Evolutionary conservation across 2,329 filamentous ascomycete genomes (phyloP).

Genomic region (Passalora sequoiae): DNA sequence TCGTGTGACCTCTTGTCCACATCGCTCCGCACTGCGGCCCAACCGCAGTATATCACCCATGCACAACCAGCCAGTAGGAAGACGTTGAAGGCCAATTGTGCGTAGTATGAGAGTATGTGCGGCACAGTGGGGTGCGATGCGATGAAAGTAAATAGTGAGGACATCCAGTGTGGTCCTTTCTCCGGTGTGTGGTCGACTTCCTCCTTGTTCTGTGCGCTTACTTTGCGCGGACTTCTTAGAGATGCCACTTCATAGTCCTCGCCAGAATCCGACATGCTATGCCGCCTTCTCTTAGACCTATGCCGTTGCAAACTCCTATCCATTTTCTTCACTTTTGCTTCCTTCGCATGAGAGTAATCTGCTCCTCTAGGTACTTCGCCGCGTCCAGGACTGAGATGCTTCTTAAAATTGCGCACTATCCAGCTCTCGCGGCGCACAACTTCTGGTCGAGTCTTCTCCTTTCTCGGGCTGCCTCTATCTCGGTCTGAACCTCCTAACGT

Average conservation of each 20-base stretch:
- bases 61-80: constrained; percentile 53
- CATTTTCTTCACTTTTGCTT: constrained; percentile 35
- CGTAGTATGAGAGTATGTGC: constrained; percentile 61
- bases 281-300: constrained; percentile 25
- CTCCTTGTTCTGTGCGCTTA: constrained; percentile 19
- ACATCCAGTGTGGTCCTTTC: constrained; percentile 27
- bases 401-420: constrained; percentile 27
- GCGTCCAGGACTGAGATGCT: constrained; percentile 37
- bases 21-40: constrained; percentile 67
- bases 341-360: constrained; percentile 36
- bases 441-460: constrained; percentile 27
- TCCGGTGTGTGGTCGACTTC: constrained; percentile 10
- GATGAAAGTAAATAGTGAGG: constrained; percentile 56
- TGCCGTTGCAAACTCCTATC: constrained; percentile 26
- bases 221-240: constrained; percentile 23
- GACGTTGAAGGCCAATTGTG: constrained; percentile 62
- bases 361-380: constrained; percentile 32
- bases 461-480: constrained; percentile 31
- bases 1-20: constrained; percentile 66
- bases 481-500: constrained; percentile 18
- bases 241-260: constrained; percentile 24
- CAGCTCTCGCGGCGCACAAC: constrained; percentile 25
- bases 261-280: constrained; percentile 33
- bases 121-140: constrained; percentile 62
- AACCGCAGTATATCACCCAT: constrained; percentile 65